phyloP scores from a whole-genome alignment of 2,329 filamentous ascomycete species.

The Curvularia lunata region DNA sequence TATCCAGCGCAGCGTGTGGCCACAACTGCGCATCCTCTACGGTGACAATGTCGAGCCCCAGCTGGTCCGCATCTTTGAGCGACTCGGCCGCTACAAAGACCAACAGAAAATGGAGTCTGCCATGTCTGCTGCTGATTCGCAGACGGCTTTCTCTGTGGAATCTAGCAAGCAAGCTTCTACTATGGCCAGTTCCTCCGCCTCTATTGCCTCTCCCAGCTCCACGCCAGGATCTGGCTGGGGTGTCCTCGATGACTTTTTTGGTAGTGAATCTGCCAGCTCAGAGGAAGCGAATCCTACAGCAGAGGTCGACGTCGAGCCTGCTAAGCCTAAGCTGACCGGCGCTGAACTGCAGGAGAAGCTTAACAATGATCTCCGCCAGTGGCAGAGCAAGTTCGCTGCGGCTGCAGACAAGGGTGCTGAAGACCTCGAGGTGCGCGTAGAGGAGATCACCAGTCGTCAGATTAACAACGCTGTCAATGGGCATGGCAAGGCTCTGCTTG shows the following conservation, averaged over 20 bases:
- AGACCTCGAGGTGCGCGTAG: slow-evolving; percentile 67
- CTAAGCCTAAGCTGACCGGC: slow-evolving; percentile 35
- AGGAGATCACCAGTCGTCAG: slow-evolving; percentile 76
- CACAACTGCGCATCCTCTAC: slow-evolving; percentile 79
- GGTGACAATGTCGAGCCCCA: slow-evolving; percentile 94
- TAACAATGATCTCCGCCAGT: slow-evolving; percentile 76
- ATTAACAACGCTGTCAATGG: slow-evolving; percentile 69
- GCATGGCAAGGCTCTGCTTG: slow-evolving; percentile 70
- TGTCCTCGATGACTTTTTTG: slow-evolving; percentile 40
- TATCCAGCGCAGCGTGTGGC: slow-evolving; percentile 78
- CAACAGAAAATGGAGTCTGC: slow-evolving; percentile 67
- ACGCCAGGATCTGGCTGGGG: slow-evolving; percentile 38
- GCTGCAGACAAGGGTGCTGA: slow-evolving; percentile 84
- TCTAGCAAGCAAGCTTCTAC: slow-evolving; percentile 29
- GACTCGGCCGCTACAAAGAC: slow-evolving; percentile 77
- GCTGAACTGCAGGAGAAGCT: slow-evolving; percentile 65
- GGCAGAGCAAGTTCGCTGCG: slow-evolving; percentile 87
- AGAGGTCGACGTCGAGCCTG: slow-evolving; percentile 22
- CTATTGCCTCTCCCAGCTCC: slow-evolving; percentile 28
- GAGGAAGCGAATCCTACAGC: slow-evolving; percentile 25
- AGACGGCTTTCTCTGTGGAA: slow-evolving; percentile 26
- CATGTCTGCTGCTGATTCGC: slow-evolving; percentile 59
- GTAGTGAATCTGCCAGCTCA: slow-evolving; percentile 31
- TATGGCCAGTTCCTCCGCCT: slow-evolving; percentile 29
- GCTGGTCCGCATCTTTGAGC: slow-evolving; percentile 87